A percentile compares a stretch with the other conserved stretches of the same genome.
phyloP scores from a whole-genome alignment of 768 basidiomycete genomes.

The button mushroom (Agaricus bisporus) region DNA sequence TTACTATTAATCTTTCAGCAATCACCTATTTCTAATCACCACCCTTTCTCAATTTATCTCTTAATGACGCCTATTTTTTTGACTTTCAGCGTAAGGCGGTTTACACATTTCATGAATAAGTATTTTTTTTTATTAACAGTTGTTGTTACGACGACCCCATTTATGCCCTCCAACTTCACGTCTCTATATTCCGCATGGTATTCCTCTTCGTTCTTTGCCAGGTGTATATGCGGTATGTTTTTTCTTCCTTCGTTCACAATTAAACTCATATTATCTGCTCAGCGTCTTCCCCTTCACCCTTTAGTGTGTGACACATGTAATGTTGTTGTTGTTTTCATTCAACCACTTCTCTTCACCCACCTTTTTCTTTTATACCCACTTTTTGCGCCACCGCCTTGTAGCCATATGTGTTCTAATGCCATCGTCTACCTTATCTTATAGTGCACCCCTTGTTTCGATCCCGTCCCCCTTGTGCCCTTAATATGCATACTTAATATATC shows the following conservation, averaged over 20 bases:
- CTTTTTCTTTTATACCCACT: neutral
- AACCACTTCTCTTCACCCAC: neutral
- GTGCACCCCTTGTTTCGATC: too few relatives aligned
- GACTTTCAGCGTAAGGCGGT: neutral
- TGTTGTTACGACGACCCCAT: neutral
- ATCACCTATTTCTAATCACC: neutral
- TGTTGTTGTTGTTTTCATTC: too few relatives aligned
- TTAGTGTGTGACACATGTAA: neutral
- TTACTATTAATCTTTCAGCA: neutral
- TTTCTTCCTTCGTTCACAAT: too few relatives aligned
- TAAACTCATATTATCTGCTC: neutral
- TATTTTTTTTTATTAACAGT: neutral
- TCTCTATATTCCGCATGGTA: neutral
- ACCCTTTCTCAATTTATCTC: neutral
- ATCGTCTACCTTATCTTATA: too few relatives aligned
- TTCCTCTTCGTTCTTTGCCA: too few relatives aligned
- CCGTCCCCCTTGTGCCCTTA: too few relatives aligned
- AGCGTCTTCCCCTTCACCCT: neutral
- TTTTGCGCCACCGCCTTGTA: neutral
- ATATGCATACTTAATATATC: too few relatives aligned
- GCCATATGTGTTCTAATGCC: neutral
- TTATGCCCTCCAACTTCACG: neutral
- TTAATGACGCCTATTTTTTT: neutral
- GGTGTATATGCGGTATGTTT: conserved; percentile 1
- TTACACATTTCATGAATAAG: neutral